Percentiles rank a stretch among this genome's conserved stretches.
These are phyloP conservation scores for Teunomyces stri DNA, from an alignment of 805 yeast species.

Conservation along the genomic window DNA sequence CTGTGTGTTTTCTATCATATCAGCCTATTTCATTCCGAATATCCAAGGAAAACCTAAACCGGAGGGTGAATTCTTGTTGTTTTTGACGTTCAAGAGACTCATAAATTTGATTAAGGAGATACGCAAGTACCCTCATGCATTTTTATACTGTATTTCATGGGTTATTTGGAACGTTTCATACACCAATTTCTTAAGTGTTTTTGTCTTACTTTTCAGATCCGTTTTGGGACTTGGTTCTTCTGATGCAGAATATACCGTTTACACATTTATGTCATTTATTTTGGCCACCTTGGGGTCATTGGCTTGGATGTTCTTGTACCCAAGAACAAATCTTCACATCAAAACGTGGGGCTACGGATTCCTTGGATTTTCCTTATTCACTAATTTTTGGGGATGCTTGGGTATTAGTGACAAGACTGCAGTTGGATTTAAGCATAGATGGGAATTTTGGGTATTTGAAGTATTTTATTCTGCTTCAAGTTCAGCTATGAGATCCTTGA, in stretches of 20 bases:
- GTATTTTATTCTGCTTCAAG: constrained; percentile 33
- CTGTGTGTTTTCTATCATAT: constrained; percentile 18
- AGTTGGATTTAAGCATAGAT: constrained; percentile 40
- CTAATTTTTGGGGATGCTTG: constrained; percentile 40
- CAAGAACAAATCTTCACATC: constrained; percentile 19
- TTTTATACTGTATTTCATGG: constrained; percentile 37
- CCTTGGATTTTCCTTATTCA: constrained; percentile 25
- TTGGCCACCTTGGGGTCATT: constrained; percentile 35
- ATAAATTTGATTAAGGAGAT: constrained; percentile 21
- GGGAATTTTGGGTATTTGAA: constrained; percentile 45
- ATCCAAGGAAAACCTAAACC: constrained; percentile 27
- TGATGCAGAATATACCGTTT: constrained; percentile 39
- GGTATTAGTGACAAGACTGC: constrained; percentile 25
- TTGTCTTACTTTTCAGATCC: constrained; percentile 35
- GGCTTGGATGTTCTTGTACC: constrained; percentile 36
- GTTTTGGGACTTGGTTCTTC: constrained; percentile 37
- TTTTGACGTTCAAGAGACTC: constrained; percentile 27
- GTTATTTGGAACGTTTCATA: constrained; percentile 41
- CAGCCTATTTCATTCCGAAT: constrained; percentile 29
- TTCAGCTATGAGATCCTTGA: constrained; percentile 35
- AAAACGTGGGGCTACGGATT: constrained; percentile 38
- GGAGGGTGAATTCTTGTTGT: constrained; percentile 19
- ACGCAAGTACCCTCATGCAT: constrained; percentile 31
- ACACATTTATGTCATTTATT: constrained; percentile 35
- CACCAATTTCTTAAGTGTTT: constrained; percentile 34